Evolutionary conservation across 345 rosid species (phyloP), one percentile per base, ranked within the genome.

Genomic region (Aegle marmelos): DNA sequence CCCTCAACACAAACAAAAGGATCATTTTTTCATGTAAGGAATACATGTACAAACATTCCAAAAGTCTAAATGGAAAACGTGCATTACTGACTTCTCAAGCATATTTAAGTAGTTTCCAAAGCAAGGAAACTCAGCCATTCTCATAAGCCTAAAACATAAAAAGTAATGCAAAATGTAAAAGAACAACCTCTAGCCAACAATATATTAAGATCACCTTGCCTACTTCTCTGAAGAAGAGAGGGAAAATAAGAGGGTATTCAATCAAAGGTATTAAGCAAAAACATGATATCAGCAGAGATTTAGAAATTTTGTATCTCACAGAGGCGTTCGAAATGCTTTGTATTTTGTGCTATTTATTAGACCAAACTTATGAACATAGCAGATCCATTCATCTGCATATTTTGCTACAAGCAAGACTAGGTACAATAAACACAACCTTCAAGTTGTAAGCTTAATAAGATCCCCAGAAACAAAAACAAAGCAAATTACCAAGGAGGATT

Each of bases 401-500:
- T 19, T 53, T 53, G 22, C 7, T 53, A 53, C 22, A 16, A 53
- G 22, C 57, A 53, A 53, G 57, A 45, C 17, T 45, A 13, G 17
- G 61, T 17, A 74, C 41, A 27, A 30, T 24, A 27, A 75, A 25
- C 5, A 31, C 37, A 61, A 17, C 21, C 39, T 39, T 74, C 45
- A 41, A 19, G 1, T 17, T 6, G 33, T 48, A 6, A 22, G 9
- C 62, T 59, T 22, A 73, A 73, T 73, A 63, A 30, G 62, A 27
- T 37, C 28, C 10, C 28, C n/a, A 33, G 22, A 16, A 53, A 25
- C 24, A 69, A 27, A 57, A 25, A 66, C 31, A 7, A 70, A 80
- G 39, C 66, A 71, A n/a, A 86, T 85, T 81, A 82, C 89, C 87
- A 88, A 21, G 88, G 85, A 76, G 89, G 86, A 77, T 86, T 91